Base-by-base conservation (phyloP, 805 yeast species). In the Ogataea neopini region DNA sequence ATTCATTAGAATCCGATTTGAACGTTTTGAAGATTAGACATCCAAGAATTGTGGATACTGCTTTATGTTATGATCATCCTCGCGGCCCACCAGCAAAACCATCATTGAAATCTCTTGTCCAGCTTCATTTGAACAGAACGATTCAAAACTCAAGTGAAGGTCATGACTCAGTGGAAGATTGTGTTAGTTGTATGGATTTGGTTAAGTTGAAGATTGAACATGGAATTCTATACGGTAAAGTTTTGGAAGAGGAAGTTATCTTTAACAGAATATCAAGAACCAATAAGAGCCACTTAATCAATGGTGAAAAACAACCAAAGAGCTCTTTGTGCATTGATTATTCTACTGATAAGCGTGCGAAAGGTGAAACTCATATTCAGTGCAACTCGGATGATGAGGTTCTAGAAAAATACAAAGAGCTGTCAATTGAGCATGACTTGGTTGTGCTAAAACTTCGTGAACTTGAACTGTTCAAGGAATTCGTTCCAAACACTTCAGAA, bases 121-220 rank as follows among this genome's bases (percentile, higher is more conserved):
- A 73, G 9, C 76, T 73, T 47, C 79, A 74, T 60, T 67, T 91
- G 32, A 66, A 72, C 15, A 67, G 76, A 42, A 68, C 64, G 0
- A 92, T 92, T 43, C 98, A 94, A 64, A 68, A 67, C 20, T 83
- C 85, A n/a, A 54, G 49, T 3, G 54, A 63, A 3, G 96, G 96
- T 1, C 98, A 92, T 66, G 86, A 91, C 44, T 86, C 98, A 0
- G 75, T 85, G 4, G 96, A 88, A 61, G 99, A 92, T 62, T 86
- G 96, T 10, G 64, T 64, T 23, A 83, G 96, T 0, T 88, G 96
- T 61, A 71, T 91, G 59, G 89, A 88, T 43, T 74, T 92, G 42
- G 79, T 87, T 1, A 82, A 86, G 56, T 56, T 81, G 54, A 90
- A 91, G 60, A 65, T 90, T 11, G 65, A 72, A 4, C 81, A 83